phyloP scores from a whole-genome alignment of 1,139 yeast genomes.

The Protomyces arabidopsidicola region DNA sequence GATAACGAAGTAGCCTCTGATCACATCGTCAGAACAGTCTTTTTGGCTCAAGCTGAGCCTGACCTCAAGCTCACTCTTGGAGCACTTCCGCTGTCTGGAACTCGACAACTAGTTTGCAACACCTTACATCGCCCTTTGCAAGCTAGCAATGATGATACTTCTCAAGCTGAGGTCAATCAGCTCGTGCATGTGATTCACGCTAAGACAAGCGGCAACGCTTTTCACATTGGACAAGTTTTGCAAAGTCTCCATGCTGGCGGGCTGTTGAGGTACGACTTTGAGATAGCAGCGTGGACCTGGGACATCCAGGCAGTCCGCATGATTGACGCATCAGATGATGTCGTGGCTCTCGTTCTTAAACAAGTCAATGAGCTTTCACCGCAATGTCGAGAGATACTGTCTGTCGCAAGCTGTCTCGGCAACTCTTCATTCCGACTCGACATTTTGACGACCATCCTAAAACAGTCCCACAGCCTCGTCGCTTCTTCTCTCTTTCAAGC shows the following conservation, averaged over 20 bases:
- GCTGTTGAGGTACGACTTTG: constrained; percentile 8
- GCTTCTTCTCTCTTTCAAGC: constrained; percentile 16
- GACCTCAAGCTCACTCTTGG: constrained; percentile 3
- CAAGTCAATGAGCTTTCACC: constrained; percentile 3
- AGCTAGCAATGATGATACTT: background rate
- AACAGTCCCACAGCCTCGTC: constrained; percentile 1
- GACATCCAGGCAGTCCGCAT: background rate
- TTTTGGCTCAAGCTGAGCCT: background rate
- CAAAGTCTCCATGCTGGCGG: background rate
- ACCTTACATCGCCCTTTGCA: constrained; percentile 9
- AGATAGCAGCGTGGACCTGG: constrained; percentile 16
- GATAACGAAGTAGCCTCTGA: constrained; percentile 17
- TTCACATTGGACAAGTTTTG: constrained; percentile 16
- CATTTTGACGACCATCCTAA: background rate
- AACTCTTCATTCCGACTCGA: constrained; percentile 17
- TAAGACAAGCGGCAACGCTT: constrained; percentile 20
- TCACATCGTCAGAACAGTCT: constrained; percentile 17
- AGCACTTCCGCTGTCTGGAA: constrained; percentile 1
- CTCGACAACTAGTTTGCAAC: constrained; percentile 1
- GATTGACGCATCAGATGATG: constrained; percentile 20
- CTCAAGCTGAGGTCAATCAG: background rate
- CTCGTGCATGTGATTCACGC: constrained; percentile 9
- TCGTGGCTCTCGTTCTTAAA: constrained; percentile 14
- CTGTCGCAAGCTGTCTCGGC: constrained; percentile 22
- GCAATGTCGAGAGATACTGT: constrained; percentile 5